Conservation (phyloP, 1,284 basidiomycete species). For the Peniophora sp. region DNA sequence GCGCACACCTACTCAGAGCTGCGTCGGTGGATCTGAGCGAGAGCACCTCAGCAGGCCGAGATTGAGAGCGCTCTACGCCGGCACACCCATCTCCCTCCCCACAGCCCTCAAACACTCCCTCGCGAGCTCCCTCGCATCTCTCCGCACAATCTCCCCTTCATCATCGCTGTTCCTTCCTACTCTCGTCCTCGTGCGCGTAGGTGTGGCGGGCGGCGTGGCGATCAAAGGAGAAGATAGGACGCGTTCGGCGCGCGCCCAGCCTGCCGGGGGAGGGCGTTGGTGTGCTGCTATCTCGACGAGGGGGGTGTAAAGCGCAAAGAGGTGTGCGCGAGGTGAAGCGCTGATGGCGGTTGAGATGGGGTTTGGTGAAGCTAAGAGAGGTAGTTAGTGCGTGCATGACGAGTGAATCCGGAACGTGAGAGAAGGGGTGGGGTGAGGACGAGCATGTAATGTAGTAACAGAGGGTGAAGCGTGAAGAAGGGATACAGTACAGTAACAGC, state of each 20-base stretch:
- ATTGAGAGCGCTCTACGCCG: not conserved
- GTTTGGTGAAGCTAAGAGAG: slow-evolving; percentile 30
- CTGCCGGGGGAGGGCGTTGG: slow-evolving; percentile 54
- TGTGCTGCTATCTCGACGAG: slow-evolving; percentile 74
- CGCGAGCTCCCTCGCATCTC: slow-evolving; percentile 59
- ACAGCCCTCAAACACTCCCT: slow-evolving; percentile 65
- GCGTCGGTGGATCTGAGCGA: slow-evolving; percentile 1
- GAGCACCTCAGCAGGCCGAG: too few relatives aligned
- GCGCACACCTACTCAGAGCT: too few relatives aligned
- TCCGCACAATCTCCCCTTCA: slow-evolving; percentile 33
- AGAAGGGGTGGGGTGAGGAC: too few relatives aligned
- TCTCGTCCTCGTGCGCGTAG: slow-evolving; percentile 9
- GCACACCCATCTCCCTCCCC: slow-evolving; percentile 62
- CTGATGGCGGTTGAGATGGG: slow-evolving; percentile 63
- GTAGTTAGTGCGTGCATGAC: too few relatives aligned
- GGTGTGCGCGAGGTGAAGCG: slow-evolving; percentile 67
- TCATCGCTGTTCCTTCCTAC: slow-evolving; percentile 11
- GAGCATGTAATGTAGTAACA: slow-evolving; percentile 35
- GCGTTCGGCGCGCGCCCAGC: slow-evolving; percentile 40
- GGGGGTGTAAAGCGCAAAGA: slow-evolving; percentile 79
- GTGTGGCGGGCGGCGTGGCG: not conserved
- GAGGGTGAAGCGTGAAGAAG: slow-evolving; percentile 11
- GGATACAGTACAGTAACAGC: too few relatives aligned
- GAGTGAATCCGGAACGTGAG: too few relatives aligned
- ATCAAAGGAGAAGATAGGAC: slow-evolving; percentile 7